phyloP scores from a whole-genome alignment of 108 stramenopile species.

The Cylindrotheca closterium region DNA sequence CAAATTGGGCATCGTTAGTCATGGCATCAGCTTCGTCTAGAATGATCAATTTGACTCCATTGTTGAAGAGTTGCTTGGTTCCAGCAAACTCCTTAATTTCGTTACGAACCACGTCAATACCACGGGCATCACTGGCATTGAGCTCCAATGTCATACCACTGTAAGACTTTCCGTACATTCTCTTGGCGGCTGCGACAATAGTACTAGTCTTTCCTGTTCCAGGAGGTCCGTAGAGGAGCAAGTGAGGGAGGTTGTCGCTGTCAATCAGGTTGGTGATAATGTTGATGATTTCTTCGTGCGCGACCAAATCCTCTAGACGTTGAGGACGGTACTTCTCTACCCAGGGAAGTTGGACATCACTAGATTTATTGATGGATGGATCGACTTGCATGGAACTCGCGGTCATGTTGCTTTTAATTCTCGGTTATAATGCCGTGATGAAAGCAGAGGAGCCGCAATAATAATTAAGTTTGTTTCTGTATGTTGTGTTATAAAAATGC shows the following conservation, averaged over 20 bases:
- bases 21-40: slow-evolving; percentile 95
- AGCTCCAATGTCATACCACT: slow-evolving; percentile 90
- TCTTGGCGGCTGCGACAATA: slow-evolving; percentile 91
- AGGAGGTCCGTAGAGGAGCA: slow-evolving; percentile 92
- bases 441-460: too few species aligned
- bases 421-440: too few species aligned
- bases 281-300: slow-evolving; percentile 90
- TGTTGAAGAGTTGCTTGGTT: slow-evolving; percentile 84
- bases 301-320: slow-evolving; percentile 89
- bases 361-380: slow-evolving; percentile 1
- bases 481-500: too few species aligned
- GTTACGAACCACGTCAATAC: slow-evolving; percentile 90
- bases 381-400: slow-evolving; percentile 20
- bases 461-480: too few species aligned
- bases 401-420: too few species aligned
- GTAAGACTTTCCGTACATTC: slow-evolving; percentile 89
- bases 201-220: slow-evolving; percentile 92
- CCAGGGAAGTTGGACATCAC: slow-evolving; percentile 82
- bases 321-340: slow-evolving; percentile 95
- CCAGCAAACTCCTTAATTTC: slow-evolving; percentile 96
- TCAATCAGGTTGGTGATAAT: slow-evolving; percentile 85
- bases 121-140: slow-evolving; percentile 84
- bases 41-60: slow-evolving; percentile 89
- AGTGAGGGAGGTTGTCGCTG: slow-evolving; percentile 88
- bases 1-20: slow-evolving; percentile 94